Evolutionary conservation across 495 filamentous ascomycete species (phyloP), one percentile per base, ranked within the genome.

Genomic region (Penicillium lagena): DNA sequence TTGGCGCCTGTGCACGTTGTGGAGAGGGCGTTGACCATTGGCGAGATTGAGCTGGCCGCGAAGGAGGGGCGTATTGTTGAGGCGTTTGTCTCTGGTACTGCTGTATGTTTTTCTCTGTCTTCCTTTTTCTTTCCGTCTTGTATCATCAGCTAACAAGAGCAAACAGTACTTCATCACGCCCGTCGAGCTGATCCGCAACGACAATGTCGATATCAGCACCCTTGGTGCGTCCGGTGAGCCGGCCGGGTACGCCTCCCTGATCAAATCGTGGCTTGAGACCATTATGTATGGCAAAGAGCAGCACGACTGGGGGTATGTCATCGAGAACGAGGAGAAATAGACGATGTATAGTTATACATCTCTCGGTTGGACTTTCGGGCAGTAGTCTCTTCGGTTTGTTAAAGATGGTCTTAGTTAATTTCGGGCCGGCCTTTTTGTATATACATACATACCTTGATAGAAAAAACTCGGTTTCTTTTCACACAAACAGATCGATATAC

Each of bases 241-340:
- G 42, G 75, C 69, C 27, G 86, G 85, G 14, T 88, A 89, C 63
- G 82, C 87, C 3, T 62, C 69, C 35, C 65, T 77, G 56, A 66
- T 95, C 62, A 95, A 91, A 75, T 66, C 63, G 2, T 93, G 87
- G 87, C 68, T 96, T 43, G 69, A 68, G 59, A 79, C 82, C 35
- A 91, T 95, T 62, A 94, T 93, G 86, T 96, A 81, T 62, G 90
- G 90, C 41, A 83, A 80, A 52, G 83, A 81, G 59, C 60, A 80
- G 40, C 86, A 95, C 54, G 79, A 85, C 40, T 95, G 90, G 90
- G 80, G 79, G 17, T 73, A 89, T 47, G 76, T 87, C 17, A 77
- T 95, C 40, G 72, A 85, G 39, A 79, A 86, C 59, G 67, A 77
- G 55, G 54, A 63, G 40, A 45, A 66, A 51, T 63, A 66, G 45